Conservation (phyloP, 305 asterid genomes). For the Salvia sclarea region DNA sequence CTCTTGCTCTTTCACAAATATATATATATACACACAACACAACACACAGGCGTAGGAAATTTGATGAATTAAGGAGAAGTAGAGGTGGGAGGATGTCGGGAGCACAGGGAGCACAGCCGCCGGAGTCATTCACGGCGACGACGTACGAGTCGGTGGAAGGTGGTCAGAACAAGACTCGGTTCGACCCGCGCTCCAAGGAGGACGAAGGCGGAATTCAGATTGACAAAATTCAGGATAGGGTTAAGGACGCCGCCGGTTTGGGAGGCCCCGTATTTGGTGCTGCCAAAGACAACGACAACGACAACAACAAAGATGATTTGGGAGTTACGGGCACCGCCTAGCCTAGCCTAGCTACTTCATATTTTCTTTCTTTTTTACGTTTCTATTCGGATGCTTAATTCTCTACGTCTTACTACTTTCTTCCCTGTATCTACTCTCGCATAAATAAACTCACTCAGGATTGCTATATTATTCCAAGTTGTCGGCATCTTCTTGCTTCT, state of each 20-base stretch:
- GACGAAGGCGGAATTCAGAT: conserved; percentile 75
- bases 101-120: conserved; percentile 90
- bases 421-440: too few species aligned
- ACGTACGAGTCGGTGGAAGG: conserved; percentile 61
- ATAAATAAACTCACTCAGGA: too few species aligned
- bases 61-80: not conserved
- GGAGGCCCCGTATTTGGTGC: conserved; percentile 82
- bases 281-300: conserved; percentile 75
- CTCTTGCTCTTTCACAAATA: not conserved
- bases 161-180: conserved; percentile 66
- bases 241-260: conserved; percentile 71
- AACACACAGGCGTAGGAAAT: too few species aligned
- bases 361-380: too few species aligned
- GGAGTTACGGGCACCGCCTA: conserved; percentile 78
- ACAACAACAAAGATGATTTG: conserved; percentile 56
- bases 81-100: conserved; percentile 59
- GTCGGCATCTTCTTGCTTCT: too few species aligned
- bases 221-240: conserved; percentile 71
- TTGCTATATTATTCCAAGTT: too few species aligned
- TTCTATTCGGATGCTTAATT: too few species aligned
- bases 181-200: conserved; percentile 63
- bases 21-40: too few species aligned
- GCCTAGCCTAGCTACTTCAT: not conserved
- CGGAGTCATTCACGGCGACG: conserved; percentile 69
- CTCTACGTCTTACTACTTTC: too few species aligned